A percentile compares a stretch with the other conserved stretches of the same genome.
Evolutionary conservation across 208 protist genomes (phyloP).

Genomic region (Crithidia fasciculata): DNA sequence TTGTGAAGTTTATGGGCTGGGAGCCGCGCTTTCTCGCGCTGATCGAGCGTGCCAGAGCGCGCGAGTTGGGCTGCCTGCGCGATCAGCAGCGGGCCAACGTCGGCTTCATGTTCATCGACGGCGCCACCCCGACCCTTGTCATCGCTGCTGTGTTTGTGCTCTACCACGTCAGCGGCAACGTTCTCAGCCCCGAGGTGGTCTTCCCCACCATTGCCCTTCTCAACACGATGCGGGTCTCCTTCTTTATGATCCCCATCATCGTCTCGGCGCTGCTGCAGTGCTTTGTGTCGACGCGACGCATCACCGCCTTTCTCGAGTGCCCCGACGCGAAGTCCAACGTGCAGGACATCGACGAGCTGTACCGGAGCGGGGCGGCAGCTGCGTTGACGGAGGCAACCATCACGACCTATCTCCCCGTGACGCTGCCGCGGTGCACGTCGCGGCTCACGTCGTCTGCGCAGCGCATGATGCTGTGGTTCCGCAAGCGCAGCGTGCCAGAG

Average conservation of each 20-base stretch:
- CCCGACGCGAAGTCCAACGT: slow-evolving; percentile 18
- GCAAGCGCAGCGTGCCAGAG: slow-evolving; percentile 28
- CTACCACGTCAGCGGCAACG: slow-evolving; percentile 54
- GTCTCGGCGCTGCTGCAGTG: slow-evolving; percentile 71
- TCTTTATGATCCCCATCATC: slow-evolving; percentile 88
- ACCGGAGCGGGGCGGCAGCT: slow-evolving; percentile 20
- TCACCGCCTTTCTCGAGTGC: slow-evolving; percentile 75
- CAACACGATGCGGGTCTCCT: slow-evolving; percentile 88
- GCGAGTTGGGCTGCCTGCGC: slow-evolving; percentile 60
- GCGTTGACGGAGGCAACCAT: slow-evolving; percentile 38
- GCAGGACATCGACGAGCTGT: slow-evolving; percentile 26
- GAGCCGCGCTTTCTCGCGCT: slow-evolving; percentile 59
- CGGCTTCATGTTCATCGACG: slow-evolving; percentile 59
- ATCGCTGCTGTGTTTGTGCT: slow-evolving; percentile 60
- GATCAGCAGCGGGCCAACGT: slow-evolving; percentile 44
- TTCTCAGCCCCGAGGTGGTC: slow-evolving; percentile 78
- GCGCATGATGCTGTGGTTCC: slow-evolving; percentile 31
- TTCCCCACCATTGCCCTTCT: slow-evolving; percentile 93
- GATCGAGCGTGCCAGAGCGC: slow-evolving; percentile 48
- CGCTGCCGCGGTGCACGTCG: slow-evolving; percentile 31
- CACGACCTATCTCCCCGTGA: slow-evolving; percentile 29
- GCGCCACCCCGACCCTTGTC: slow-evolving; percentile 67
- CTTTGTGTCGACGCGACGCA: slow-evolving; percentile 69
- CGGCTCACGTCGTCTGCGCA: slow-evolving; percentile 8
- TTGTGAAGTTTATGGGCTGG: slow-evolving; percentile 94